Evolutionary conservation across 768 basidiomycete genomes (phyloP).

Genomic region (Suillus hirtellus): DNA sequence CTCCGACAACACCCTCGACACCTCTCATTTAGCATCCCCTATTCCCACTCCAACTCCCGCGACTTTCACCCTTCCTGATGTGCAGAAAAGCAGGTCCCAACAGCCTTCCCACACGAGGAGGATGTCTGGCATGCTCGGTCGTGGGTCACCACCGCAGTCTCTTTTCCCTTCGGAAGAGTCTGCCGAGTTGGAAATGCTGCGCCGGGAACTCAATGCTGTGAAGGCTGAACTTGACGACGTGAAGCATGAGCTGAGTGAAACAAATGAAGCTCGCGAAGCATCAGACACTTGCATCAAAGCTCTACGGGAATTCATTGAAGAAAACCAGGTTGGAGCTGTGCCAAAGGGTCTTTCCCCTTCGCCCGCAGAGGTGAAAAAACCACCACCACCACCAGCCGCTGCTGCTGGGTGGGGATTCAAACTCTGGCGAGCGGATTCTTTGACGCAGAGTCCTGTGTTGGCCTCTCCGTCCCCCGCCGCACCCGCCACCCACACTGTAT

Average conservation of each 20-base stretch:
- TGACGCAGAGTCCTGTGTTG: slow-evolving; percentile 26
- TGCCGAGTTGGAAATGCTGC: slow-evolving; percentile 56
- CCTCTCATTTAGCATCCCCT: slow-evolving; percentile 32
- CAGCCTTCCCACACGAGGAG: slow-evolving; percentile 36
- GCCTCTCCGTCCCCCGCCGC: slow-evolving; percentile 22
- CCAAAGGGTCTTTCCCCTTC: slow-evolving; percentile 20
- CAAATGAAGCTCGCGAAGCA: slow-evolving; percentile 83
- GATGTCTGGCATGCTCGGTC: slow-evolving; percentile 55
- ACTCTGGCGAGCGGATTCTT: slow-evolving; percentile 55
- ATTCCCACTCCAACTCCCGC: slow-evolving; percentile 35
- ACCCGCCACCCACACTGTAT: slow-evolving; percentile 11
- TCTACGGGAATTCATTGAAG: slow-evolving; percentile 78
- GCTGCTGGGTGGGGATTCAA: slow-evolving; percentile 67
- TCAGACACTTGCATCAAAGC: slow-evolving; percentile 84
- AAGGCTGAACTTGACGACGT: slow-evolving; percentile 63
- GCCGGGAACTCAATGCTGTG: slow-evolving; percentile 56
- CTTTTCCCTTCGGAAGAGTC: slow-evolving; percentile 33
- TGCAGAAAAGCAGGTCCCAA: slow-evolving; percentile 24
- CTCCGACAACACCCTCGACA: slow-evolving; percentile 50
- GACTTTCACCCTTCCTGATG: slow-evolving; percentile 33
- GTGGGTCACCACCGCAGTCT: slow-evolving; percentile 44
- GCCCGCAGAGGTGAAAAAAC: slow-evolving; percentile 36
- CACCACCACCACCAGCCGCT: slow-evolving; percentile 27
- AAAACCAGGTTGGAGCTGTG: slow-evolving; percentile 61
- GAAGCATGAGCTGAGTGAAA: slow-evolving; percentile 69